These are phyloP conservation scores for Irineochytrium annulatum DNA, from an alignment of 192 early-diverging fungal genomes.

Conservation along the genomic window DNA sequence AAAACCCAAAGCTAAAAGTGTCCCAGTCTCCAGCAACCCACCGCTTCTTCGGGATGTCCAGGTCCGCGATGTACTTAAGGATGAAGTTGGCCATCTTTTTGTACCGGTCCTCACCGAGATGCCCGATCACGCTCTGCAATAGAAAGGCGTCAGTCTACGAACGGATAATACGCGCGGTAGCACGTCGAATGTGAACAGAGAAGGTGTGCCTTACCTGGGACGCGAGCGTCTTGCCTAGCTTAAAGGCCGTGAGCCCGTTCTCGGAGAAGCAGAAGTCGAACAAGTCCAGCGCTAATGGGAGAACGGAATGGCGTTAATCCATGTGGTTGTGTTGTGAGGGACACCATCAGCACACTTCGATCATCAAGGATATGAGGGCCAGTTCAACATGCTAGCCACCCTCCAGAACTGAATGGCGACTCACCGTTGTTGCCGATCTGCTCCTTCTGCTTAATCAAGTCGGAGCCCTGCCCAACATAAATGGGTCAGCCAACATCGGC, in stretches of 20 bases:
- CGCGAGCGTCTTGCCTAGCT: constrained; percentile 62
- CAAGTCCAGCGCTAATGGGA: constrained; percentile 64
- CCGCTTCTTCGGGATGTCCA: constrained; percentile 93
- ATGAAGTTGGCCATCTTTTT: constrained; percentile 88
- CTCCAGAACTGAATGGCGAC: neutral
- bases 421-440: constrained; percentile 83
- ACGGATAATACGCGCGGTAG: neutral
- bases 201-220: constrained; percentile 50
- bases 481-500: too few relatives aligned
- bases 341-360: neutral
- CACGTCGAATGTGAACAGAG: neutral
- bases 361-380: neutral
- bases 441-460: constrained; percentile 90
- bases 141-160: constrained; percentile 3
- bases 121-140: constrained; percentile 80
- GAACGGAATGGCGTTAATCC: neutral
- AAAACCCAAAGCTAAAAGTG: neutral
- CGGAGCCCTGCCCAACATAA: constrained; percentile 61
- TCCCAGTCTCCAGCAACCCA: constrained; percentile 25
- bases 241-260: constrained; percentile 95
- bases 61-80: constrained; percentile 89
- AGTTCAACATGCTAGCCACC: neutral
- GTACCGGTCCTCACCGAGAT: constrained; percentile 91
- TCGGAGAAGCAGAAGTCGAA: constrained; percentile 98
- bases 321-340: neutral